These are phyloP conservation scores for Ophiocordyceps camponoti-leonardi DNA, from an alignment of 2,329 filamentous ascomycete genomes.

Conservation along the genomic window DNA sequence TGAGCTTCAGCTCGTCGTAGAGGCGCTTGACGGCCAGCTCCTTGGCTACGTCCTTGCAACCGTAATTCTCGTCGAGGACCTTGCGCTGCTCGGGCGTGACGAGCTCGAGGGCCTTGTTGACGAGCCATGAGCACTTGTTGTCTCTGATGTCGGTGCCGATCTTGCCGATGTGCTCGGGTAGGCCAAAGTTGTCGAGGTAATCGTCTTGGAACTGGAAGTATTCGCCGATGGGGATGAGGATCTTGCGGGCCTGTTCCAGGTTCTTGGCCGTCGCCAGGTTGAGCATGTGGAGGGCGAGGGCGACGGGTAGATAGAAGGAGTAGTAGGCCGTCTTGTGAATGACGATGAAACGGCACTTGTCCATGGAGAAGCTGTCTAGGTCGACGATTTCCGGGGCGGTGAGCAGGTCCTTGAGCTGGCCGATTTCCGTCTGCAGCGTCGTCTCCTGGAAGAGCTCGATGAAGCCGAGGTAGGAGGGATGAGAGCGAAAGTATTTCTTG, in stretches of 20 bases:
- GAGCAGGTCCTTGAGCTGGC: slow-evolving; percentile 85
- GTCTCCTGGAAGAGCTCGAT: slow-evolving; percentile 94
- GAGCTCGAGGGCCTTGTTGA: slow-evolving; percentile 80
- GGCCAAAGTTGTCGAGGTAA: slow-evolving; percentile 95
- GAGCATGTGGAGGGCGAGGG: slow-evolving; percentile 72
- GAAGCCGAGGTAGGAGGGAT: slow-evolving; percentile 78
- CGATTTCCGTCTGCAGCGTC: slow-evolving; percentile 85
- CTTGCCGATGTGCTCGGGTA: slow-evolving; percentile 87
- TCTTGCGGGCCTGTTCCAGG: slow-evolving; percentile 74
- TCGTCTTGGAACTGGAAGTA: slow-evolving; percentile 99
- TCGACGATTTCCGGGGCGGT: slow-evolving; percentile 95
- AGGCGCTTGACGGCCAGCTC: slow-evolving; percentile 81
- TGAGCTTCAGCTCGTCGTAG: slow-evolving; percentile 70
- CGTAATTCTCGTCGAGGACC: slow-evolving; percentile 84
- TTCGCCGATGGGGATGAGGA: slow-evolving; percentile 91
- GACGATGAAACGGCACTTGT: slow-evolving; percentile 96
- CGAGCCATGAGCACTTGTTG: slow-evolving; percentile 98
- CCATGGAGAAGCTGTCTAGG: slow-evolving; percentile 84
- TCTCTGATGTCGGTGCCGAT: slow-evolving; percentile 98
- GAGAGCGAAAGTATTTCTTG: slow-evolving; percentile 81
- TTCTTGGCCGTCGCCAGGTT: slow-evolving; percentile 75
- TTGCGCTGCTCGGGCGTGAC: slow-evolving; percentile 73
- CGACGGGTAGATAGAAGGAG: slow-evolving; percentile 95
- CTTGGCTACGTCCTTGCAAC: slow-evolving; percentile 67
- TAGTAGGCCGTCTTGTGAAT: slow-evolving; percentile 99